Evolutionary conservation across 768 basidiomycete genomes (phyloP).

Genomic region (Collybiopsis confluens): DNA sequence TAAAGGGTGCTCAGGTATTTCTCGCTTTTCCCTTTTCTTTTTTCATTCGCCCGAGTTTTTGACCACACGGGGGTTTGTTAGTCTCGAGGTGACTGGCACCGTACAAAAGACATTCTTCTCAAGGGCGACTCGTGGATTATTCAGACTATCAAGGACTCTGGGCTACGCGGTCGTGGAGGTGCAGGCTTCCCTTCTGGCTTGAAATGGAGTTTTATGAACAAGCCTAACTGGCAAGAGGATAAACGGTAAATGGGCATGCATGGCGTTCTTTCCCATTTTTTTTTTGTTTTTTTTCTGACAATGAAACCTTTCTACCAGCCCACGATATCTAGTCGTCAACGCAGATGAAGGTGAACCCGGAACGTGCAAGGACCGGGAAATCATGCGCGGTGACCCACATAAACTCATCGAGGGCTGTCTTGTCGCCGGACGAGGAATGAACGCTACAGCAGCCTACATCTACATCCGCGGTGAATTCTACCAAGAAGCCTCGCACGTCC

Average conservation of each 20-base stretch:
- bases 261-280: no score
- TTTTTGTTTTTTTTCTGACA: no score
- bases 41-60: neutral
- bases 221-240: slow-evolving; percentile 97
- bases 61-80: no score
- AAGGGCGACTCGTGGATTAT: slow-evolving; percentile 99
- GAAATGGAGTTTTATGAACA: slow-evolving; percentile 99
- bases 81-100: slow-evolving; percentile 97
- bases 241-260: slow-evolving; percentile 47
- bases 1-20: slow-evolving; percentile 88
- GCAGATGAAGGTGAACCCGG: slow-evolving; percentile 99
- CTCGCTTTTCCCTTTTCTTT: neutral
- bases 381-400: slow-evolving; percentile 96
- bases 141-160: slow-evolving; percentile 92
- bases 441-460: slow-evolving; percentile 98
- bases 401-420: slow-evolving; percentile 98
- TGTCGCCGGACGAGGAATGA: slow-evolving; percentile 95
- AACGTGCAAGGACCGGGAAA: slow-evolving; percentile 98
- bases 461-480: slow-evolving; percentile 99
- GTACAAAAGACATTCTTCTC: slow-evolving; percentile 90
- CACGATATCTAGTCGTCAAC: slow-evolving; percentile 95
- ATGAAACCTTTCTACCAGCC: slow-evolving; percentile 56
- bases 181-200: slow-evolving; percentile 96
- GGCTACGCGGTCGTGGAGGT: slow-evolving; percentile 91
- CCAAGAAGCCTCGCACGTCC: slow-evolving; percentile 90